Percentiles rank a stretch among this genome's conserved stretches.
Evolutionary conservation across 805 yeast species (phyloP).

Genomic region (Wickerhamiella sergipiensis): DNA sequence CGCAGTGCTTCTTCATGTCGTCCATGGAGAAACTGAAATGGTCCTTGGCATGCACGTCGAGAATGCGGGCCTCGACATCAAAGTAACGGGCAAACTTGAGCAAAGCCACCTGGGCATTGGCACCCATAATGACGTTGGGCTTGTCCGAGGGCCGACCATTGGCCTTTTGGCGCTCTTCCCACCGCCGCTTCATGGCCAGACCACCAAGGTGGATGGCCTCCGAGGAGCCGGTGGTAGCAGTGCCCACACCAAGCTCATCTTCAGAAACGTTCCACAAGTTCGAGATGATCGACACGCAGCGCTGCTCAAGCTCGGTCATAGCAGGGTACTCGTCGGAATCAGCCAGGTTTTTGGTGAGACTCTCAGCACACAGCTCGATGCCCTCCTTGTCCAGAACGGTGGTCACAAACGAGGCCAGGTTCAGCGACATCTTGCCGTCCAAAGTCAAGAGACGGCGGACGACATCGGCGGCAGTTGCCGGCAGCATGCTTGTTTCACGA

Average conservation of each 20-base stretch:
- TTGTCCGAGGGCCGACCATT: conserved; percentile 44
- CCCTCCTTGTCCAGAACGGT: conserved; percentile 49
- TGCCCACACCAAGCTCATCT: conserved; percentile 47
- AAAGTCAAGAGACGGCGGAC: conserved; percentile 61
- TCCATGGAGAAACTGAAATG: conserved; percentile 52
- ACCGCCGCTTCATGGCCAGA: conserved; percentile 74
- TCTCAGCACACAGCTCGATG: conserved; percentile 44
- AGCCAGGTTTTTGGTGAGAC: conserved; percentile 75
- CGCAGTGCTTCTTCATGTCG: conserved; percentile 49
- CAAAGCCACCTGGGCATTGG: conserved; percentile 86
- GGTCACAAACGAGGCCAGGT: conserved; percentile 82
- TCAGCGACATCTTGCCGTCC: conserved; percentile 75
- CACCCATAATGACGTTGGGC: conserved; percentile 85
- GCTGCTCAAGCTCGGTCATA: conserved; percentile 58
- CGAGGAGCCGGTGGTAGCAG: conserved; percentile 88
- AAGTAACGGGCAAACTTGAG: conserved; percentile 91
- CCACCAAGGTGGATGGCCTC: conserved; percentile 94
- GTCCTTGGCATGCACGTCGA: conserved; percentile 47
- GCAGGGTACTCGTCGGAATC: conserved; percentile 92
- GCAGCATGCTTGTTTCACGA: conserved; percentile 42
- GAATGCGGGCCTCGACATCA: conserved; percentile 73
- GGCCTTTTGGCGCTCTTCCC: conserved; percentile 58
- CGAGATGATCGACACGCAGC: conserved; percentile 71
- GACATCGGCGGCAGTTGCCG: conserved; percentile 43
- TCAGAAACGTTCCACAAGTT: conserved; percentile 68